Evolutionary conservation across 495 filamentous ascomycete species (phyloP), one percentile per base, ranked within the genome.

Genomic region (Aspergillus ellipticus): DNA sequence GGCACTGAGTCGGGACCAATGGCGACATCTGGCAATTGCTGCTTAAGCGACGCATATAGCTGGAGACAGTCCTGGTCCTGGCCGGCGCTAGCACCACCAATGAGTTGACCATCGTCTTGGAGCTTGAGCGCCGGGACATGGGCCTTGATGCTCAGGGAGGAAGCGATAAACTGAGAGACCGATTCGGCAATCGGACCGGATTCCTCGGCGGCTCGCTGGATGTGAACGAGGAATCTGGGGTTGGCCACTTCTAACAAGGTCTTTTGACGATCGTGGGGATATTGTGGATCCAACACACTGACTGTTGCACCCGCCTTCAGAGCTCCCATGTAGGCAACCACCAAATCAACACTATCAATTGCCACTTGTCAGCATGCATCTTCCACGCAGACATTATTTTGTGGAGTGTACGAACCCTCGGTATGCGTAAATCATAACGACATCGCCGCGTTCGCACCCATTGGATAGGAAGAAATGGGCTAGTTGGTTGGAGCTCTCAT

Each of bases 381-480:
- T 28, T 28, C 24, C 24, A 7, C 24, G 24, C 24, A 4, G 24
- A 7, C 7, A 28, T 7, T 7, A 28, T 28, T 28, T 28, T 28
- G 24, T 4, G 24, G 24, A 28, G 24, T 28, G 24, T 28, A 28
- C 24, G 24, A 28, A 28, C 24, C 24, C 24, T 28, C 93, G 83
- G 67, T 96, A 82, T 26, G 90, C 89, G 69, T 87, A 97, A 49
- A 93, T 86, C 92, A 96, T 96, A 52, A 96, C 89, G 21, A 97
- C 91, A 49, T 97, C 93, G 11, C 90, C 92, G 53, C 84, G 77
- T 37, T 86, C 77, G 92, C 76, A 22, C 92, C 93, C 53, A 78
- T 28, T 83, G 73, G 41, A 90, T 79, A 24, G 97, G 75, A 63
- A 94, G 80, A 70, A 28, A 28, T 92, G 88, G 8, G 88, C 87